Evolutionary conservation across 352 stramenopile species (phyloP), one percentile per base, ranked within the genome.

Genomic region (Phytophthora sp.): DNA sequence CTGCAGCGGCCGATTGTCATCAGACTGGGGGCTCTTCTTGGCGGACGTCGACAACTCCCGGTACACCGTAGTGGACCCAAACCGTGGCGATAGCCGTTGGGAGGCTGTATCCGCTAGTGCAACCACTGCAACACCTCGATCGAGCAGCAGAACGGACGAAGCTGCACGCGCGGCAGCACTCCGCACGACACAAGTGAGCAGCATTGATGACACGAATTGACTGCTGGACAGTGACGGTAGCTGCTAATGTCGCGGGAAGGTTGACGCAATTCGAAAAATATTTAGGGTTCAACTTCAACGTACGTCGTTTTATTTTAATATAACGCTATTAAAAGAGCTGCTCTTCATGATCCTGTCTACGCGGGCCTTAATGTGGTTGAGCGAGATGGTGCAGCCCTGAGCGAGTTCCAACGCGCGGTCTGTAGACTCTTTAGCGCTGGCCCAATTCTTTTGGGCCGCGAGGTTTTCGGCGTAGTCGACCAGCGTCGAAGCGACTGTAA

Each of bases 181-280:
- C 41, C 42, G 56, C 30, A 60, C 7, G 20, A 41, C 57, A 44
- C 49, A 50, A 53, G 61, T 69, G 16, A 35, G 55, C 29, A 61
- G 46, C 39, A 59, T 52, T 24, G 8, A 13, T 29, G 20, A 33
- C 7, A n/a, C n/a, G n/a, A n/a, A n/a, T n/a, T 33, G 29, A 44
- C 13, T 58, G 33, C 24, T 53, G 29, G 30, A 53, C 21, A 18
- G 6, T 24, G 44, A 35, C 1, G 13, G 23, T 35, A 27, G 21
- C 5, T 11, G 15, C 0, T 30, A 55, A 57, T 31, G 49, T 57
- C 13, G 49, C 23, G 13, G 11, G 49, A 57, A 57, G 24, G 49
- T 57, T 2, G 7, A 24, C 26, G 9, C 45, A 53, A 23, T 58
- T 49, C 51, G 29, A 58, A 16, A 33, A 13, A 58, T 35, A 58